Base-by-base conservation (phyloP, 352 stramenopile genomes). In the Globisporangium parvum region DNA sequence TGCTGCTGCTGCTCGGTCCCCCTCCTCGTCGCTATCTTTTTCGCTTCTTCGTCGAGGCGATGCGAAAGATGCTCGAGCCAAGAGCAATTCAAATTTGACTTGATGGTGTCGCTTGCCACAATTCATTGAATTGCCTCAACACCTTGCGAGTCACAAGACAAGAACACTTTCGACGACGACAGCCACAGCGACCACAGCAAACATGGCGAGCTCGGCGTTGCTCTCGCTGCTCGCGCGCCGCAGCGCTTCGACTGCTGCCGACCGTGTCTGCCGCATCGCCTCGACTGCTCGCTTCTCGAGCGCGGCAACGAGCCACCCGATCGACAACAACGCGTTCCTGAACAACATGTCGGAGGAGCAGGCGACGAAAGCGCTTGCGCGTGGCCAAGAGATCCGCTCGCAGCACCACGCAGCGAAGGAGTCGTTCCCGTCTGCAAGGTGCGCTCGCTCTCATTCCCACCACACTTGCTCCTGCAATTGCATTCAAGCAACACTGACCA, bases 371-470 rank as follows among this genome's bases (percentile, higher is more conserved):
- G 77, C 76, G 47, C 67, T 86, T 15, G 54, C 68, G 20, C 80
- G 80, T 31, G 60, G 70, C 28, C 68, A 70, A 26, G 68, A 85
- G 56, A 88, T 88, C 64, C 77, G 73, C 57, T 66, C 76, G 47
- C 54, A 82, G 62, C 80, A 91, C 53, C 52, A 82, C 35, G 70
- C 65, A 17, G 54, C 61, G 21, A 69, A 70, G 21, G 55, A 67
- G 37, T 57, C 67, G 42, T 88, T 79, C 58, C 80, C 76, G 1
- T 57, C 47, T 3, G 48, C 56, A 12, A 78, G 69, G 69, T 77
- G 51, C 15, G 37, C 6, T 48, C 17, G 3, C 14, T 46, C 20
- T 42, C 11, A 17, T 21, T 17, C 21, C 15, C 28, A 18, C 53
- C n/a, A 18, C 1, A 12, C 12, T 42, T 18, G 37, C 0, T 42